Evolutionary conservation across 495 filamentous ascomycete species (phyloP), one percentile per base, ranked within the genome.

Genomic region (Neurospora sp.): DNA sequence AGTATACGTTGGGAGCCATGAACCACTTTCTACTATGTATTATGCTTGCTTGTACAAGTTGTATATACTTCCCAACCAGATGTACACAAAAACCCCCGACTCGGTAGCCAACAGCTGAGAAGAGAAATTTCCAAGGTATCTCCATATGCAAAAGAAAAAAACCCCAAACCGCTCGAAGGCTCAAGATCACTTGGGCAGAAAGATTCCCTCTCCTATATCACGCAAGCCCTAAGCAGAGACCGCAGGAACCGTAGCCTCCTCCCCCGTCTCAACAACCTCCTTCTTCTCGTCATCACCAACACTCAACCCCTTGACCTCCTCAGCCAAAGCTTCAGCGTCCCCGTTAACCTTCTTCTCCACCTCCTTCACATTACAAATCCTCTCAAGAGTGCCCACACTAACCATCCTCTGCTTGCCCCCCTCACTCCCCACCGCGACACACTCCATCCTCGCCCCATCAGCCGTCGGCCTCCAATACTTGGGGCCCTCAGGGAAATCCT

Each of bases 161-260:
- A 86, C 1, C 88, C 78, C 75, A 88, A 88, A 65, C 87, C 87
- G 71, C 84, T 87, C 87, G 86, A 35, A 87, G 87, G 16, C 82
- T 81, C 18, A 89, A 81, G 31, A 89, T 75, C 14, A 88, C 84
- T 27, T 27, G 10, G 20, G 9, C 20, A 59, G 6, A 69, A 18
- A 18, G 14, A 65, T 65, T 9, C 22, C 53, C n/a, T 18, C 44
- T 44, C 3, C 9, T 27, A 35, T 9, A 35, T 35, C 12, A 35
- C 3, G 53, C 53, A 1, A 65, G 16, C 31, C 22, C 10, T 65
- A 65, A 35, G 53, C 53, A 0, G 53, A 65, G 14, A 65, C 14
- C 14, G 12, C 53, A 65, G 70, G 27, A 22, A 71, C 48, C 40
- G 70, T 75, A 5, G 72, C 27, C 40, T 72, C 69, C 44, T 69